phyloP scores from a whole-genome alignment of 495 filamentous ascomycete species.

The Umbilicaria muhlenbergii region DNA sequence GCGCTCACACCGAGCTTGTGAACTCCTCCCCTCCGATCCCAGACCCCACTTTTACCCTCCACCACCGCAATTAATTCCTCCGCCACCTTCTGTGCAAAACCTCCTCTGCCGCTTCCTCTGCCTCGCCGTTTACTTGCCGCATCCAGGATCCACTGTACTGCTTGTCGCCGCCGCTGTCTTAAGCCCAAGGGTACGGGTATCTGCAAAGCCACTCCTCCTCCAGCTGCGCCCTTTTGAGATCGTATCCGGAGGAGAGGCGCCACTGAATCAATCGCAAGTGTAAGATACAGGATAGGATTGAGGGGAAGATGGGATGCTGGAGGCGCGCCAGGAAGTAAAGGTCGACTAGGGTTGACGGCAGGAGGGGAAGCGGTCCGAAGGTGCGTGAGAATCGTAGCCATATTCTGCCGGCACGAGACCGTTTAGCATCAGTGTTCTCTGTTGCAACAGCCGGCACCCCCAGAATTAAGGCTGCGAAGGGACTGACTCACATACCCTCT shows the following conservation, averaged over 20 bases:
- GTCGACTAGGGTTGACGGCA: constrained; percentile 44
- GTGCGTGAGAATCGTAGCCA: constrained; percentile 68
- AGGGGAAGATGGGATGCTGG: constrained; percentile 58
- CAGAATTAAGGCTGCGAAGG: constrained; percentile 1
- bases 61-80: constrained; percentile 78
- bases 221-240: constrained; percentile 57
- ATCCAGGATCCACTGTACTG: constrained; percentile 79
- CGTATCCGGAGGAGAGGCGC: constrained; percentile 73
- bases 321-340: constrained; percentile 57
- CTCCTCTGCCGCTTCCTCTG: constrained; percentile 40
- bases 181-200: constrained; percentile 61
- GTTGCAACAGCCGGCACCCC: not conserved
- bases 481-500: constrained; percentile 46
- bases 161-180: constrained; percentile 59
- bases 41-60: constrained; percentile 68
- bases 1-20: constrained; percentile 61
- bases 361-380: constrained; percentile 77
- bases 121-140: constrained; percentile 55
- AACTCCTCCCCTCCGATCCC: constrained; percentile 58
- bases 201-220: constrained; percentile 72
- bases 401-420: constrained; percentile 40
- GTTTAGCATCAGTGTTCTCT: constrained; percentile 1
- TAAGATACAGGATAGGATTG: constrained; percentile 65
- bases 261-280: constrained; percentile 88
- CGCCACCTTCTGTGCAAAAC: constrained; percentile 64